Evolutionary conservation across 192 early-diverging fungal species (phyloP).

Genomic region (Pilobolus umbonatus): DNA sequence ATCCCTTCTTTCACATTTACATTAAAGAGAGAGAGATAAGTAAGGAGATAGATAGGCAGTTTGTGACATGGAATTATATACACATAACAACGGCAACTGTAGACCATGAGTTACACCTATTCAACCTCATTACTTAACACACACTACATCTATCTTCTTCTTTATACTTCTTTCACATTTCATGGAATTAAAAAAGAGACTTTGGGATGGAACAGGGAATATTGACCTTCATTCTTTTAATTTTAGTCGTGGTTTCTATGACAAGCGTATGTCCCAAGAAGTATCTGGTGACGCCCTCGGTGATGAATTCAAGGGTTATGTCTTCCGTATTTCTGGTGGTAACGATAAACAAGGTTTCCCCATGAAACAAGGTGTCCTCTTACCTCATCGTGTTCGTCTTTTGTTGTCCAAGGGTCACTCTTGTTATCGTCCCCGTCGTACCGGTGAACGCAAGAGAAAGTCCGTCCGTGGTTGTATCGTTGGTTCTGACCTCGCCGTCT

Average conservation of each 20-base stretch:
- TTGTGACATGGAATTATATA: too few relatives aligned
- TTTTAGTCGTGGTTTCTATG: conserved; percentile 89
- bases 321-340: conserved; percentile 98
- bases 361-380: conserved; percentile 98
- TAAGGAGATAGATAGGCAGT: too few relatives aligned
- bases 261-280: conserved; percentile 96
- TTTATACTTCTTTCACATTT: too few relatives aligned
- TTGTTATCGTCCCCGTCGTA: conserved; percentile 96
- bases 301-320: conserved; percentile 99
- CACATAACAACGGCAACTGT: too few relatives aligned
- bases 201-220: too few relatives aligned
- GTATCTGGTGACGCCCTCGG: conserved; percentile 93
- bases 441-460: conserved; percentile 98
- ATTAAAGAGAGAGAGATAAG: too few relatives aligned
- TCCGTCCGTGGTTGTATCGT: conserved; percentile 99
- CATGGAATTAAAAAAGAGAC: too few relatives aligned
- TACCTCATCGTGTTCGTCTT: conserved; percentile 71
- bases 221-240: not conserved
- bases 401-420: conserved; percentile 92
- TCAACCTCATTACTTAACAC: too few relatives aligned
- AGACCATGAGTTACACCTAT: too few relatives aligned
- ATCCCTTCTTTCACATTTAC: conserved; percentile 98
- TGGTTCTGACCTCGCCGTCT: conserved; percentile 84
- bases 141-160: too few relatives aligned
- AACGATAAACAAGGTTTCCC: conserved; percentile 99